Evolutionary conservation across 2,329 filamentous ascomycete genomes (phyloP).

Genomic region (Pseudocercospora macadamiae): DNA sequence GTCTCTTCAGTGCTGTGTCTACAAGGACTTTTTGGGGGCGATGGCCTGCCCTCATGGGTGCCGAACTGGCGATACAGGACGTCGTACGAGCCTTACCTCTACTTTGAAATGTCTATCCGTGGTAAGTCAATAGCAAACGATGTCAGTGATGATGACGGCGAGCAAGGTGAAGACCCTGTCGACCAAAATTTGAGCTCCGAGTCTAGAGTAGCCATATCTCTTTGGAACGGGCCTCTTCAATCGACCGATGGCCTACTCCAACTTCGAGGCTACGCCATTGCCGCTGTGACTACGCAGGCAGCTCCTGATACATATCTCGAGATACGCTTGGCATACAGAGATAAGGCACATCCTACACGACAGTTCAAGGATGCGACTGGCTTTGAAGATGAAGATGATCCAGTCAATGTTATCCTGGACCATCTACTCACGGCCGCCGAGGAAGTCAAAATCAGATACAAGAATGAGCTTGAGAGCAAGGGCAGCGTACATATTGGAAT

Average conservation of each 20-base stretch:
- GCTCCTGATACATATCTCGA: background rate
- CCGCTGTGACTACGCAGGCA: background rate
- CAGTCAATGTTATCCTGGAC: background rate
- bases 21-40: background rate
- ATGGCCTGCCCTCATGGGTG: slow-evolving; percentile 14
- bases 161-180: background rate
- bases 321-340: background rate
- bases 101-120: background rate
- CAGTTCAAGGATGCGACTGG: background rate
- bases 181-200: background rate
- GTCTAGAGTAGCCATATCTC: background rate
- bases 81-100: background rate
- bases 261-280: background rate
- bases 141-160: background rate
- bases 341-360: background rate
- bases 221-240: background rate
- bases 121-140: background rate
- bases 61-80: slow-evolving; percentile 5
- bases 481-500: background rate
- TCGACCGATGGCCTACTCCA: background rate
- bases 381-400: background rate
- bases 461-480: background rate
- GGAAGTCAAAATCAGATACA: background rate
- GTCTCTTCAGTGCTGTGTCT: background rate
- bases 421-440: background rate